Base-by-base conservation (phyloP, 148 eudicot species). In the Amaranthus cruentus region DNA sequence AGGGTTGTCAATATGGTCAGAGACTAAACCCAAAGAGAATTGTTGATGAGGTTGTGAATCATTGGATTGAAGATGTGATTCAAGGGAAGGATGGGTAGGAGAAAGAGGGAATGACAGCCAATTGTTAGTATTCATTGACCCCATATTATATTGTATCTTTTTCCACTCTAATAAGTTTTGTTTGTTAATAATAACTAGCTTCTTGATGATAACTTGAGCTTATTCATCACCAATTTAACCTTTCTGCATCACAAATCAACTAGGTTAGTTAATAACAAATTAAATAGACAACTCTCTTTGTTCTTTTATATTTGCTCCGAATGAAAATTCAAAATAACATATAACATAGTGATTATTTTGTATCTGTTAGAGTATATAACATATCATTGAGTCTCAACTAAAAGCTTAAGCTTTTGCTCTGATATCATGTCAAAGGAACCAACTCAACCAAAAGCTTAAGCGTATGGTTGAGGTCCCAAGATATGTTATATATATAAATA, bases 81-180 rank as follows among this genome's bases (percentile, higher is more conserved):
- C 87, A 57, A 91, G 79, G 52, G 96, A 88, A 59, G 94, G 74
- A 65, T 93, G 88, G 46, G 87, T 79, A 6, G 98, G 98, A 57
- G 96, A 93, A 46, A 93, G 86, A 44, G 98, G 98, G 76, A 93
- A 93, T 0, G 98, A 91, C 12, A 93, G 87, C 98, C 98, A 93
- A 73, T 93, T 93, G 80, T 91, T 91, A 82, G 98, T 86, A 83
- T 91, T 91, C 98, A 93, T 92, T 69, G 78, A 76, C 14, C 80
- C 70, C 60, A 71, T 77, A 12, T n/a, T n/a, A 47, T 66, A 65
- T 13, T 14, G 0, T 4, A 54, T 3, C 5, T 28, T 4, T 6
- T 49, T 70, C 28, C 12, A n/a, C 63, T 44, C 13, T 73, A 42
- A 57, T 78, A 14, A 63, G 12, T 44, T 51, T 55, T 9, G 52